Percentiles rank a stretch among this genome's conserved stretches.
Evolutionary conservation across 1,284 basidiomycete species (phyloP).

Genomic region (Tetrapyrgos nigripes): DNA sequence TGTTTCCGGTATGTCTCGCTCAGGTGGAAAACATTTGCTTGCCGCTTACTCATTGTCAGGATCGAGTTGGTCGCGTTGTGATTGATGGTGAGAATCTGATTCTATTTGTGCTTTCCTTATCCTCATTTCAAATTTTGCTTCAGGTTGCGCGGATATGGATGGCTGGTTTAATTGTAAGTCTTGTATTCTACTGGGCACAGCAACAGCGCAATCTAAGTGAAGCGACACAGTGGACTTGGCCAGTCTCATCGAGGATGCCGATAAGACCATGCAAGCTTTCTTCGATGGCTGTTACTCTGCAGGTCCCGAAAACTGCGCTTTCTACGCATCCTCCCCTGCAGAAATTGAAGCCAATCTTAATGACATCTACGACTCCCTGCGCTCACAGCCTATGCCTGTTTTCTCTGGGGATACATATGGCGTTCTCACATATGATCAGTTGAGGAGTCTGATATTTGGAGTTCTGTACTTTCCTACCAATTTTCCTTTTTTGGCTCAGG

Average conservation of each 20-base stretch:
- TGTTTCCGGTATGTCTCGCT: slow-evolving; percentile 49
- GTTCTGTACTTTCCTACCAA: slow-evolving; percentile 40
- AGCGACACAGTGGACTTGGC: slow-evolving; percentile 26
- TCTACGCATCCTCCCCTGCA: slow-evolving; percentile 30
- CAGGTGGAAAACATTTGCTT: not conserved
- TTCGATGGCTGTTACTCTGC: slow-evolving; percentile 29
- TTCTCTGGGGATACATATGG: slow-evolving; percentile 29
- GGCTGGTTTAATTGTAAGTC: slow-evolving; percentile 37
- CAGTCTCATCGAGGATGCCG: slow-evolving; percentile 29
- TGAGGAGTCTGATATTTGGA: slow-evolving; percentile 37
- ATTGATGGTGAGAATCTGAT: slow-evolving; percentile 37
- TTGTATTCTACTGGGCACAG: not conserved
- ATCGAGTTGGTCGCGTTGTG: slow-evolving; percentile 44
- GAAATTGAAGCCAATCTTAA: slow-evolving; percentile 31
- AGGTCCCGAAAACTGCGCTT: slow-evolving; percentile 30
- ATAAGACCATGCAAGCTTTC: slow-evolving; percentile 32
- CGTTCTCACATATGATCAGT: slow-evolving; percentile 25
- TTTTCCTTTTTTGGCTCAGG: slow-evolving; percentile 41
- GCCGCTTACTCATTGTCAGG: slow-evolving; percentile 26
- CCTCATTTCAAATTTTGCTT: not conserved
- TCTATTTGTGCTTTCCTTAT: not conserved
- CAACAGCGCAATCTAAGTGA: not conserved
- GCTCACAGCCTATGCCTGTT: slow-evolving; percentile 25
- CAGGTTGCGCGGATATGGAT: slow-evolving; percentile 41
- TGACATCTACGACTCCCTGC: slow-evolving; percentile 23